Percentiles rank a stretch among this genome's conserved stretches.
These are phyloP conservation scores for Capsicum rhomboideum DNA, from an alignment of 257 asterid species.

Conservation along the genomic window DNA sequence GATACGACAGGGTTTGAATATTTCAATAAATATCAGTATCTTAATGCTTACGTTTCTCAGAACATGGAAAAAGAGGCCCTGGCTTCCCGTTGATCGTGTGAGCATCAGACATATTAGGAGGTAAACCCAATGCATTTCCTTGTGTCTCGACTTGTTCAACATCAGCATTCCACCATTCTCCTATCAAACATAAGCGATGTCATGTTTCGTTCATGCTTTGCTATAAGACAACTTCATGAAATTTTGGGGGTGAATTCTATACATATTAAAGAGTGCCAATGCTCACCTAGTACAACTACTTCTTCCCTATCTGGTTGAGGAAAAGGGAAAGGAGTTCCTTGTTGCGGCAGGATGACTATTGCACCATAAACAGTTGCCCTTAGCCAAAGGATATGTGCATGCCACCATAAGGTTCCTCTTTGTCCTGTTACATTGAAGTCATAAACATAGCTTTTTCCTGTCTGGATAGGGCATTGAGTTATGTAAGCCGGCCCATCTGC, in stretches of 20 bases:
- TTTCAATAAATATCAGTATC: not conserved
- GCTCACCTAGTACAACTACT: slow-evolving; percentile 1
- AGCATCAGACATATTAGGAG: slow-evolving; percentile 35
- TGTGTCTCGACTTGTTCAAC: slow-evolving; percentile 25
- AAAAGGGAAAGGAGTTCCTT: slow-evolving; percentile 51
- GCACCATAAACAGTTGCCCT: slow-evolving; percentile 71
- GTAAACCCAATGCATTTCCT: slow-evolving; percentile 26
- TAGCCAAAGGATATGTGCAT: slow-evolving; percentile 56
- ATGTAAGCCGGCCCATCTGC: slow-evolving; percentile 52
- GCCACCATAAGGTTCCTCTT: slow-evolving; percentile 48
- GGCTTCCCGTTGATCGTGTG: slow-evolving; percentile 35
- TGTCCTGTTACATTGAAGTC: slow-evolving; percentile 36
- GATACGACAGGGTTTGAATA: not conserved
- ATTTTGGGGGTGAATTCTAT: not conserved
- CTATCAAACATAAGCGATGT: not conserved
- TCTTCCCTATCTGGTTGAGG: slow-evolving; percentile 38
- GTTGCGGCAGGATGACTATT: slow-evolving; percentile 49
- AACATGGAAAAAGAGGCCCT: slow-evolving; percentile 32
- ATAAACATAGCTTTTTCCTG: slow-evolving; percentile 39
- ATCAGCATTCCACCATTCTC: slow-evolving; percentile 40
- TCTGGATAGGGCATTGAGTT: slow-evolving; percentile 62
- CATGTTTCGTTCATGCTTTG: not conserved
- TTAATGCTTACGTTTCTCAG: slow-evolving; percentile 23
- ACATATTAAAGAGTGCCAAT: not conserved
- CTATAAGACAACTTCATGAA: not conserved